A percentile compares a stretch with the other conserved stretches of the same genome.
Evolutionary conservation across 495 filamentous ascomycete species (phyloP).

Genomic region (Jackrogersella multiformis): DNA sequence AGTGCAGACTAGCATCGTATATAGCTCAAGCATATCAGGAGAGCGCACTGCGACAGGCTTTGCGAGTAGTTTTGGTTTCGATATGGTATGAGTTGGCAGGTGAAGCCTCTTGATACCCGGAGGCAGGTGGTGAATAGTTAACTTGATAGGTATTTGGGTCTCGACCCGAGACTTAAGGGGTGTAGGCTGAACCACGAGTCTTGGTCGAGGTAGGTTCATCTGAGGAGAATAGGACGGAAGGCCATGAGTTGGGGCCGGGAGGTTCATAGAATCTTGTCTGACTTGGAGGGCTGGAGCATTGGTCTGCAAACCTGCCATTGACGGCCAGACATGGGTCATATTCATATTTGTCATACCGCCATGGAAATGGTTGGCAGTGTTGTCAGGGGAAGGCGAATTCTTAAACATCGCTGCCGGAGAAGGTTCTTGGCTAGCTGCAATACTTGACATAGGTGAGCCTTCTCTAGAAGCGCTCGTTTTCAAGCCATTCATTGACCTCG

Average conservation of each 20-base stretch:
- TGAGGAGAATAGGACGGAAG: constrained; percentile 27
- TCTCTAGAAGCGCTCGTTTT: constrained; percentile 56
- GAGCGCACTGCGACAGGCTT: constrained; percentile 67
- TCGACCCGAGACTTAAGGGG: constrained; percentile 89
- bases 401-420: constrained; percentile 60
- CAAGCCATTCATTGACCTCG: constrained; percentile 50
- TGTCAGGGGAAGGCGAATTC: constrained; percentile 63
- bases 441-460: constrained; percentile 58
- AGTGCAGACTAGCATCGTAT: constrained; percentile 84
- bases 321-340: constrained; percentile 31
- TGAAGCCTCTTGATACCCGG: constrained; percentile 79
- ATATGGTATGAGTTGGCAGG: constrained; percentile 86
- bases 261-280: constrained; percentile 25
- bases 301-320: constrained; percentile 7
- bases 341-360: constrained; percentile 21
- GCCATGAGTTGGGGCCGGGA: constrained; percentile 20
- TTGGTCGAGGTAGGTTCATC: constrained; percentile 26
- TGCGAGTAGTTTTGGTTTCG: constrained; percentile 85
- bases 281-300: constrained; percentile 6
- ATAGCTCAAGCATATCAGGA: constrained; percentile 80
- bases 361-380: constrained; percentile 29
- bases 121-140: constrained; percentile 78
- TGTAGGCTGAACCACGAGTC: constrained; percentile 66
- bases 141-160: constrained; percentile 86
- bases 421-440: constrained; percentile 56